phyloP scores from a whole-genome alignment of 352 stramenopile species.

The Globisporangium carolinianum region DNA sequence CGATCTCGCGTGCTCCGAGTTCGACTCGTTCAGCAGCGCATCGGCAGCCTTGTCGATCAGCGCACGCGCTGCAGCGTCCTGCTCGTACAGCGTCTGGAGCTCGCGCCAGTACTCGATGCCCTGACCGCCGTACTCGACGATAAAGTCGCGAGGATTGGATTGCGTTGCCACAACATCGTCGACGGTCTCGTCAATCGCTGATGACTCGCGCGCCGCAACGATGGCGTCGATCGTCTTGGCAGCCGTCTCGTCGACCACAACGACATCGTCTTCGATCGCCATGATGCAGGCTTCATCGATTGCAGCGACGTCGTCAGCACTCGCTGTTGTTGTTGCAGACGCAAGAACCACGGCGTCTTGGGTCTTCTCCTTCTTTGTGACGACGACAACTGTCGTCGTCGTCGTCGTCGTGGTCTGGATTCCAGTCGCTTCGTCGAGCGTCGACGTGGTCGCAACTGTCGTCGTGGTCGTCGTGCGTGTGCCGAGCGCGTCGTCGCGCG shows the following conservation, averaged over 20 bases:
- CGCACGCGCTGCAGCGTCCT: slow-evolving; percentile 16
- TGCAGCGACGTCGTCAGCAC: too few relatives aligned
- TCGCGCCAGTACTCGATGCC: slow-evolving; percentile 63
- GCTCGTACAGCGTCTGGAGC: slow-evolving; percentile 39
- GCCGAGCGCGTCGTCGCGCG: not conserved
- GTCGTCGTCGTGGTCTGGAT: slow-evolving; percentile 3
- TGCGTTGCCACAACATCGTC: too few relatives aligned
- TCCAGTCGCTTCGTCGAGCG: not conserved
- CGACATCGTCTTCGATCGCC: too few relatives aligned
- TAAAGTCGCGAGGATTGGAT: slow-evolving; percentile 1
- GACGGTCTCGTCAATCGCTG: too few relatives aligned
- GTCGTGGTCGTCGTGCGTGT: not conserved
- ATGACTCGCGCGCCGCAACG: too few relatives aligned
- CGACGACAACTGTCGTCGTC: not conserved
- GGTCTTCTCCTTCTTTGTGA: slow-evolving; percentile 8
- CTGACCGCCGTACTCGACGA: slow-evolving; percentile 70
- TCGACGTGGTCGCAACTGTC: not conserved
- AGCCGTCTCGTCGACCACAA: too few relatives aligned
- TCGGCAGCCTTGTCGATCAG: slow-evolving; percentile 43
- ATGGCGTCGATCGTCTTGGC: too few relatives aligned
- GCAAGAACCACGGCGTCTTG: too few relatives aligned
- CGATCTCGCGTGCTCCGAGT: slow-evolving; percentile 20
- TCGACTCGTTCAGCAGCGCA: slow-evolving; percentile 59
- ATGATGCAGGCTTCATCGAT: too few relatives aligned
- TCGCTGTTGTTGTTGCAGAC: too few relatives aligned